Base-by-base conservation (phyloP, 192 early-diverging fungal species). In the Linnemannia exigua region DNA sequence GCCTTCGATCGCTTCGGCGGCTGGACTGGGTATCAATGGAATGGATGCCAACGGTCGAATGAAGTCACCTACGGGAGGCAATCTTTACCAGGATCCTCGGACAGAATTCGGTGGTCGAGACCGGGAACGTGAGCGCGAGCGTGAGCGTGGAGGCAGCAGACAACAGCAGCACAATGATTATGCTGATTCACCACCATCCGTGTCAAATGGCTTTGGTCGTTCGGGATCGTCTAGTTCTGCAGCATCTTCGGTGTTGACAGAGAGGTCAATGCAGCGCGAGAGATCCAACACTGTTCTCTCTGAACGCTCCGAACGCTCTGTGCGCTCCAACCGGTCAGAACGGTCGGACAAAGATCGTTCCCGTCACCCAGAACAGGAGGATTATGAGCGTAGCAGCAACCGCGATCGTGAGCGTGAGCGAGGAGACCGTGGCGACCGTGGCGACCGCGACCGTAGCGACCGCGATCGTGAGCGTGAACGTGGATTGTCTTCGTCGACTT, bases 241-340 rank as follows among this genome's bases (percentile, higher is more conserved):
- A 36, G 84, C 84, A 1, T 86, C 84, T 9, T 78, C 77, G 19
- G 67, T 74, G 9, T 36, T 79, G 38, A 47, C 84, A 15, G 84
- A 86, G n/a, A 44, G 75, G 44, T 35, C 48, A 6, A 58, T 35
- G 33, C 84, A 86, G 48, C 77, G 84, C 0, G 84, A 86, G 66
- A 51, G 84, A 70, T 86, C 84, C 51, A 86, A 86, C 51, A 86
- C 84, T 15, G 84, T 80, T 12, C 58, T 79, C 5, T 86, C 84
- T 1, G 84, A 86, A 38, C 76, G 84, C 5, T 85, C 83, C 12
- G 83, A 85, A 61, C 66, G 77, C 19, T 85, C 83, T 15, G 73
- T 75, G 15, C 77, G 83, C n/a, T 85, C 83, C 35, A 37, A 63
- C 14, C 50, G 76, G 1, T 70, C 76, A 36, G 74, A 82, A 15